Evolutionary conservation across 2,329 filamentous ascomycete species (phyloP), one percentile per base, ranked within the genome.

Genomic region (Hymenoscyphus fraxineus): DNA sequence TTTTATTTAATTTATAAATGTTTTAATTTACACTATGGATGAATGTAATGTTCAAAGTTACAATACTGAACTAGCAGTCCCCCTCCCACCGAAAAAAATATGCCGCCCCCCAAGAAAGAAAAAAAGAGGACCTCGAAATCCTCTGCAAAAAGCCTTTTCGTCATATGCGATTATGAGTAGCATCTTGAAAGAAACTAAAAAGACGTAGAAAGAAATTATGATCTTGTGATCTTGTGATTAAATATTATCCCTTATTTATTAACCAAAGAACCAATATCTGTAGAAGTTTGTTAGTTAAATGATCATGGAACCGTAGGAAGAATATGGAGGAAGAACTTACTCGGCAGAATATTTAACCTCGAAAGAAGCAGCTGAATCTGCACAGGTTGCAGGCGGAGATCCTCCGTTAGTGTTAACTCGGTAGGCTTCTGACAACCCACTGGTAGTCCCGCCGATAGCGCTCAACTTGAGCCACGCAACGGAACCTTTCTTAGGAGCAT

Each of bases 401-500:
- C 94, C 94, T 32, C 93, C 93, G 0, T 89, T 92, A 12, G 94
- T 98, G 72, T 91, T 84, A 56, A 97, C 79, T 13, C 94, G 85
- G 78, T 94, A 98, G 31, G 97, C 88, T 75, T 92, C 87, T 75
- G 88, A 85, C 70, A 91, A 85, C 56, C 81, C 79, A 2, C 85
- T 85, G 1, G 85, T 88, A n/a, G 83, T 83, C 38, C 81, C 83
- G 57, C 78, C 75, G 22, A 77, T 79, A 16, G 82, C 79, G 31
- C 82, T 79, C 38, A 97, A 83, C 76, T 89, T 90, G 67, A 98
- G 81, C 93, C 93, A 97, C 0, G 88, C 73, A 1, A 97, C 92
- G 6, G 91, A 89, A 10, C 35, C 35, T 35, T 35, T 35, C 35
- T 35, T 35, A 7, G 35, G 35, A 35, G 35, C 6, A 35, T 35